Conservation (phyloP, 768 basidiomycete species). For the Mycena rosella region DNA sequence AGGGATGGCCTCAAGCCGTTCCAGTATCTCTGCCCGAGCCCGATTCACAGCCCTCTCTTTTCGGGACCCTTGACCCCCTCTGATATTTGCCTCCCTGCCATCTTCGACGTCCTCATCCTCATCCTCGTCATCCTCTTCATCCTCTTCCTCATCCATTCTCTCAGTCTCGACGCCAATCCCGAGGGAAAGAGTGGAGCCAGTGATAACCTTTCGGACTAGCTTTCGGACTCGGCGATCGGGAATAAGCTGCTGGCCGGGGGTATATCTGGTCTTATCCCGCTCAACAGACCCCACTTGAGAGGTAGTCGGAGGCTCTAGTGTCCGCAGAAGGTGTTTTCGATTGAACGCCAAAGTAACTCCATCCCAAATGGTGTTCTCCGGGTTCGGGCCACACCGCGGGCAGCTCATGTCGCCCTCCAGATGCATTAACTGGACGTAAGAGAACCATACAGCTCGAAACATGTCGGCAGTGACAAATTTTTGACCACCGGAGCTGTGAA, state of each 20-base stretch:
- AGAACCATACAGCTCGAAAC: slow-evolving; percentile 33
- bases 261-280: slow-evolving; percentile 19
- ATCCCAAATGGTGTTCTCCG: slow-evolving; percentile 37
- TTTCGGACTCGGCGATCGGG: not conserved
- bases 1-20: too few species aligned
- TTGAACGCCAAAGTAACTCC: slow-evolving; percentile 37
- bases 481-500: slow-evolving; percentile 3
- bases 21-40: too few species aligned
- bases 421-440: slow-evolving; percentile 30
- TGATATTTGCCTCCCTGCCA: too few species aligned
- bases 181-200: not conserved
- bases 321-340: slow-evolving; percentile 32
- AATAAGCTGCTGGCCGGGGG: slow-evolving; percentile 21
- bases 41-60: too few species aligned
- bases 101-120: too few species aligned
- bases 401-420: slow-evolving; percentile 29
- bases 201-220: not conserved
- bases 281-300: slow-evolving; percentile 20
- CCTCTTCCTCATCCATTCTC: not conserved
- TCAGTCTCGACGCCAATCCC: too few species aligned
- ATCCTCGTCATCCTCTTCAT: not conserved
- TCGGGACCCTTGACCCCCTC: too few species aligned
- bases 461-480: slow-evolving; percentile 2
- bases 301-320: slow-evolving; percentile 44
- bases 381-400: slow-evolving; percentile 24